Base-by-base conservation (phyloP, 306 rosid species). In the Prosopis cineraria region DNA sequence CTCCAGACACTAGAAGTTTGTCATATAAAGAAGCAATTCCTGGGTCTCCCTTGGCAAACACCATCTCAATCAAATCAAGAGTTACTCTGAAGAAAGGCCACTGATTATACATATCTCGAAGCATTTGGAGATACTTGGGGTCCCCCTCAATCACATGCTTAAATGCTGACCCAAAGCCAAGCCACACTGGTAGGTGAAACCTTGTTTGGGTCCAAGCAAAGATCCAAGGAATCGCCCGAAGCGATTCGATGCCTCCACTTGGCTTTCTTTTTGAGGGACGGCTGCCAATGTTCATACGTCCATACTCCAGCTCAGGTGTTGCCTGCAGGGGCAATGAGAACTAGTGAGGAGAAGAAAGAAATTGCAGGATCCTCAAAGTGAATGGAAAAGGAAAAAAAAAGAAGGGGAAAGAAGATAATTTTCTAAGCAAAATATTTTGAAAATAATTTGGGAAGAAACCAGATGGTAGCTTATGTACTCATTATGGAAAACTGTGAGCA, bases 81-180 rank as follows among this genome's bases (percentile, higher is more conserved):
- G 64, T 56, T 13, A 56, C 64, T 25, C 64, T 56, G 8, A 56
- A 56, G 64, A 56, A 56, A 56, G 64, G 64, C 64, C 64, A 56
- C 25, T 24, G 33, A 56, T 56, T 56, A 56, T 56, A 56, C 64
- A 56, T 56, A 56, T 56, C 64, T 56, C 33, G 13, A 56, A 56
- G 64, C 64, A 56, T 56, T 4, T 56, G 64, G 16, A 56, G 64
- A 56, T 56, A 24, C 34, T 56, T 25, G 31, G 64, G 29, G 11
- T 56, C 64, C 64, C 25, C 25, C 64, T 25, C 64, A 25, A 56
- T 56, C 30, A 56, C 33, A 10, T 56, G 64, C 34, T 56, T 56
- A 12, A 56, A 24, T 25, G 64, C 64, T 56, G 17, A 27, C 14
- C 64, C 64, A 56, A 56, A 56, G 64, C 64, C 64, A 56, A 56